Conservation (phyloP, 2,329 filamentous ascomycete genomes). For the Apiospora pterosperma region DNA sequence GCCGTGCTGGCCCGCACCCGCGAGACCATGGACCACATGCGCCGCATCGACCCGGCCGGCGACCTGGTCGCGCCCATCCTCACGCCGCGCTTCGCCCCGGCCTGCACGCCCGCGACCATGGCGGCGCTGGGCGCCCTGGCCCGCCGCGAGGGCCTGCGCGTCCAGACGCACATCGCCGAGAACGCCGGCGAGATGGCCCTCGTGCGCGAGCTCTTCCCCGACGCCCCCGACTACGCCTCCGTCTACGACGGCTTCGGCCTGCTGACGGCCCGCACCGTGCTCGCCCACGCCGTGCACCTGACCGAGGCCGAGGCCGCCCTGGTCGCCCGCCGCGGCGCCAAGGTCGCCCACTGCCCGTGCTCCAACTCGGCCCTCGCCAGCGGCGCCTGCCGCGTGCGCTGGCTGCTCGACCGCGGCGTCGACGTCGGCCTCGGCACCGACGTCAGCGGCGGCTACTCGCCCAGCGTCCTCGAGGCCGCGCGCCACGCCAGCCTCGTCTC, state of each 20-base stretch:
- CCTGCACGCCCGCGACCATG: constrained; percentile 60
- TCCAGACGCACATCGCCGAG: constrained; percentile 90
- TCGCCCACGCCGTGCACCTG: constrained; percentile 84
- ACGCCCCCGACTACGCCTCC: constrained; percentile 60
- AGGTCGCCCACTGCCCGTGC: constrained; percentile 82
- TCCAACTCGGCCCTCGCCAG: constrained; percentile 81
- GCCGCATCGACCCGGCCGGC: constrained; percentile 60
- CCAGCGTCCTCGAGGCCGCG: constrained; percentile 78
- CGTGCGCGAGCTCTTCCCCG: constrained; percentile 68
- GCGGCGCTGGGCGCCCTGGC: constrained; percentile 62
- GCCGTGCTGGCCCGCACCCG: constrained; percentile 54
- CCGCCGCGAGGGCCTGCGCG: constrained; percentile 57
- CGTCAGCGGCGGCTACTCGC: constrained; percentile 81
- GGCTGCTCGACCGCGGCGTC: constrained; percentile 70
- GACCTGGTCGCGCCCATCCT: constrained; percentile 73
- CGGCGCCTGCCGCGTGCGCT: constrained; percentile 72
- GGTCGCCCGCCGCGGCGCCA: constrained; percentile 58
- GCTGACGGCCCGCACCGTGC: constrained; percentile 68
- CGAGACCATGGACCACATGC: constrained; percentile 63
- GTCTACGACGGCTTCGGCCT: constrained; percentile 76
- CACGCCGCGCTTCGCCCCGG: constrained; percentile 68
- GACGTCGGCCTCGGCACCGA: constrained; percentile 87
- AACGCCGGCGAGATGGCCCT: constrained; percentile 71
- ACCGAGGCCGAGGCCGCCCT: constrained; percentile 61
- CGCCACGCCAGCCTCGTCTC: constrained; percentile 78